phyloP scores from a whole-genome alignment of 495 filamentous ascomycete genomes.

The Aspergillus coremiiformis region DNA sequence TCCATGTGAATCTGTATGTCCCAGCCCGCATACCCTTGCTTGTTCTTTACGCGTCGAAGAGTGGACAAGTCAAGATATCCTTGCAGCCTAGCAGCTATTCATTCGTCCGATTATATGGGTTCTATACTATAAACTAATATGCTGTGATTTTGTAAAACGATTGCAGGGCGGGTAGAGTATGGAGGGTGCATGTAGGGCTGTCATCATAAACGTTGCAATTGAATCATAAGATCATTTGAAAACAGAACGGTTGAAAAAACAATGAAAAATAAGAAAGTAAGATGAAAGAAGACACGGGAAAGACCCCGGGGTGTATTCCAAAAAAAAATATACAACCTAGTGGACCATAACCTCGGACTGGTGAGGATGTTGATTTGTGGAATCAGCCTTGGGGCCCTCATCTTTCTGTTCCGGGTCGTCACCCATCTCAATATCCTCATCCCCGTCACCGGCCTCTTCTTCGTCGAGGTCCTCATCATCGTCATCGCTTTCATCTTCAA shows the following conservation, averaged over 20 bases:
- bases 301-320: not conserved
- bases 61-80: not conserved
- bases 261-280: conserved; percentile 1
- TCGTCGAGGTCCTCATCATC: conserved; percentile 81
- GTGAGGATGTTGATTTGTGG: conserved; percentile 31
- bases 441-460: conserved; percentile 59
- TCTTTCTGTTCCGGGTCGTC: conserved; percentile 50
- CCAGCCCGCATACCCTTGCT: not conserved
- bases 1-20: not conserved
- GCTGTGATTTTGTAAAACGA: conserved; percentile 9
- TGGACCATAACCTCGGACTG: conserved; percentile 49
- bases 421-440: conserved; percentile 80
- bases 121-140: conserved; percentile 30
- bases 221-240: conserved; percentile 24
- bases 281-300: no score
- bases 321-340: conserved; percentile 21
- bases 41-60: not conserved
- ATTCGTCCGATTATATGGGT: conserved; percentile 12
- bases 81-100: not conserved
- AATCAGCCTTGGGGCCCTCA: conserved; percentile 26
- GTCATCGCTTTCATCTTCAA: conserved; percentile 87
- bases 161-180: conserved; percentile 4
- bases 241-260: conserved; percentile 6
- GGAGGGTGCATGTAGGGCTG: no score
- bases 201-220: conserved; percentile 33